phyloP scores from a whole-genome alignment of 495 filamentous ascomycete genomes.

The Aspergillus mulundensis region DNA sequence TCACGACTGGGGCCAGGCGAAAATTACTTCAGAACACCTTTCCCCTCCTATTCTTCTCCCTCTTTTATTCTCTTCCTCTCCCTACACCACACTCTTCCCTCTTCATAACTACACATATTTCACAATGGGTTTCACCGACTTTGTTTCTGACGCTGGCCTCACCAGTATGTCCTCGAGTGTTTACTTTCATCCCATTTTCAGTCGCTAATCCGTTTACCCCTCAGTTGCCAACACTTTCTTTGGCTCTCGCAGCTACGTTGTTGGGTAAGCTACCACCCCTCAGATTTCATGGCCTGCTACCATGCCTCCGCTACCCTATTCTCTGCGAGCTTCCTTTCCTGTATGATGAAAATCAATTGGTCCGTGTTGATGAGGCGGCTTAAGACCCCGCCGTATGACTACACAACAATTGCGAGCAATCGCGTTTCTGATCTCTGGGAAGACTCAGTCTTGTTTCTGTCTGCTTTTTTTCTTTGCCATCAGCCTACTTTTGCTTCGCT shows the following conservation, averaged over 20 bases:
- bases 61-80: conserved; percentile 24
- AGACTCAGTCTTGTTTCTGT: conserved; percentile 15
- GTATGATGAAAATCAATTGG: conserved; percentile 89
- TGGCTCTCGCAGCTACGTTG: conserved; percentile 85
- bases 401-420: conserved; percentile 68
- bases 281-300: conserved; percentile 14
- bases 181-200: conserved; percentile 16
- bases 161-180: conserved; percentile 58
- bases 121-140: conserved; percentile 94
- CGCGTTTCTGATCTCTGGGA: conserved; percentile 71
- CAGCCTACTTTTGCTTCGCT: not conserved
- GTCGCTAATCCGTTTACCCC: conserved; percentile 36
- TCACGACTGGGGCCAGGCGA: conserved; percentile 26
- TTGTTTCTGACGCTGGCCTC: conserved; percentile 81
- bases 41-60: conserved; percentile 18
- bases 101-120: conserved; percentile 23
- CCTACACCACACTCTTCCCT: conserved; percentile 14
- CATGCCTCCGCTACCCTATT: conserved; percentile 11
- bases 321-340: conserved; percentile 24
- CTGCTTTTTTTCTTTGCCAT: not conserved
- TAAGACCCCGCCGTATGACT: conserved; percentile 94
- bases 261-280: conserved; percentile 61
- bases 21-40: conserved; percentile 23
- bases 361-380: conserved; percentile 99
- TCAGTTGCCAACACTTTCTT: conserved; percentile 91